These are phyloP conservation scores for Triticum urartu DNA, from an alignment of 176 grass and related monocot species.

Conservation along the genomic window DNA sequence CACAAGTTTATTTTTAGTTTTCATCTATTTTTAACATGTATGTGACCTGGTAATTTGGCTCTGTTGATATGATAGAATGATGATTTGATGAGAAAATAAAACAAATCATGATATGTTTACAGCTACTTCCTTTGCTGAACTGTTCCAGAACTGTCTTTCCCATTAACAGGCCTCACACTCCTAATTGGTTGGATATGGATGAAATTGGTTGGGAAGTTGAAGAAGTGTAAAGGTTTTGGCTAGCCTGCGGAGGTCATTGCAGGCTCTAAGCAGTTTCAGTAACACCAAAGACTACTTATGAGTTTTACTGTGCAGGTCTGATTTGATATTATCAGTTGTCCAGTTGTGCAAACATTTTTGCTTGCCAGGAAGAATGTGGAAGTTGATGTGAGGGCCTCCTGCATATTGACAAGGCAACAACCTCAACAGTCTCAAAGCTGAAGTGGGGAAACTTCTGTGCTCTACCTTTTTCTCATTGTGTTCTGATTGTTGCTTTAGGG, in stretches of 20 bases:
- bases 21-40: neutral
- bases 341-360: conserved; percentile 76
- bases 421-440: conserved; percentile 41
- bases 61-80: neutral
- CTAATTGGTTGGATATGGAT: conserved; percentile 46
- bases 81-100: neutral
- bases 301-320: conserved; percentile 91
- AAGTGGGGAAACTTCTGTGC: conserved; percentile 20
- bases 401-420: conserved; percentile 50
- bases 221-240: conserved; percentile 55
- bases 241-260: conserved; percentile 45
- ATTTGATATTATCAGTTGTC: conserved; percentile 69
- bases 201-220: conserved; percentile 42
- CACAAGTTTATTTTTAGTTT: neutral
- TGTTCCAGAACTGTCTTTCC: conserved; percentile 10
- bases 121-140: neutral
- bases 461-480: conserved; percentile 42
- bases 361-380: conserved; percentile 37
- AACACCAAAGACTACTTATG: conserved; percentile 63
- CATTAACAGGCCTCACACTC: conserved; percentile 40
- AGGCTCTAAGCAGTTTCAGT: conserved; percentile 52
- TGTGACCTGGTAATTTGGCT: neutral
- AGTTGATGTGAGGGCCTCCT: conserved; percentile 28
- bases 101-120: neutral
- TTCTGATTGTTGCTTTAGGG: conserved; percentile 55